Percentiles rank a stretch among this genome's conserved stretches.
Conservation (phyloP, 306 rosid genomes). For the Arachis stenosperma region DNA sequence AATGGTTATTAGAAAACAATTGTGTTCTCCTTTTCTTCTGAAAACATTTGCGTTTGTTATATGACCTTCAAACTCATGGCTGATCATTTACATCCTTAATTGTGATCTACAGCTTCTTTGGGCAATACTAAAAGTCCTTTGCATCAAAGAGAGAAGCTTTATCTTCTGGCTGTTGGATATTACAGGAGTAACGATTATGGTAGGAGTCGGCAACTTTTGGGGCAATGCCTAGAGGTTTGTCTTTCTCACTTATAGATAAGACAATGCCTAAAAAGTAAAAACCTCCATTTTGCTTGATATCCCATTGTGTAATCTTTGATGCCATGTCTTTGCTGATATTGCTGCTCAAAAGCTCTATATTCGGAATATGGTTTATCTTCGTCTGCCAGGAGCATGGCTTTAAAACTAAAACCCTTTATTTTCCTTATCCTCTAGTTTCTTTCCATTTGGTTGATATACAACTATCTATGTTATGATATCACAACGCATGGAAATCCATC, state of each 20-base stretch:
- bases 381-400: constrained; percentile 19
- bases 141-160: constrained; percentile 75
- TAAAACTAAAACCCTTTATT: constrained; percentile 5
- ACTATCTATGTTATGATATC: constrained; percentile 4
- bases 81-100: constrained; percentile 33
- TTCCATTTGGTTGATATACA: constrained; percentile 26
- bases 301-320: constrained; percentile 4
- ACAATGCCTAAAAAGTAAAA: constrained; percentile 2
- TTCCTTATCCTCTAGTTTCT: constrained; percentile 25
- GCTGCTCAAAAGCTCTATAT: background rate
- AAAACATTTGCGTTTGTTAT: constrained; percentile 16
- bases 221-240: constrained; percentile 66
- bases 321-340: constrained; percentile 7
- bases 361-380: constrained; percentile 13
- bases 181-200: constrained; percentile 69
- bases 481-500: constrained; percentile 16
- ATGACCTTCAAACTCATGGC: constrained; percentile 17
- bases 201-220: constrained; percentile 76
- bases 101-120: constrained; percentile 64
- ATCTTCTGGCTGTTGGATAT: constrained; percentile 90
- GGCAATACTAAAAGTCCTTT: constrained; percentile 49
- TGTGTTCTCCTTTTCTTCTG: constrained; percentile 13
- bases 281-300: constrained; percentile 23
- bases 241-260: constrained; percentile 23
- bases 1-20: constrained; percentile 1